Conservation (phyloP, 2,329 filamentous ascomycete species). For the Allantophomopsis lycopodina region DNA sequence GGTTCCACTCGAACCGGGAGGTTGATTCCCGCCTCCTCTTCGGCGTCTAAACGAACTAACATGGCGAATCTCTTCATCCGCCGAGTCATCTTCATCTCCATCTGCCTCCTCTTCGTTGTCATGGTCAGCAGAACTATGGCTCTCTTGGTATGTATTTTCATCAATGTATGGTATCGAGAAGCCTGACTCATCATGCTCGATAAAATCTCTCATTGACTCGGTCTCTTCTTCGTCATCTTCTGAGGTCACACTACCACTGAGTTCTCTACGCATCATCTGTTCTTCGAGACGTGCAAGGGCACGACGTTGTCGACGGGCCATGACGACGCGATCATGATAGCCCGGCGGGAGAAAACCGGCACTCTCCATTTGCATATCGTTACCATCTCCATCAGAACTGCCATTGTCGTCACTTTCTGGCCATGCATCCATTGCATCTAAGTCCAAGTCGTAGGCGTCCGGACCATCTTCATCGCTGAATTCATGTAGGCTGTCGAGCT, state of each 20-base stretch:
- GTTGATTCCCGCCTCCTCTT: too few species aligned
- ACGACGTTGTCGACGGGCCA: too few species aligned
- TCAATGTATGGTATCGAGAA: background rate
- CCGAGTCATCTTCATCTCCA: background rate
- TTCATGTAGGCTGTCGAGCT: conserved; percentile 27
- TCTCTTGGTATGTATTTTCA: background rate
- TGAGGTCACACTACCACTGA: background rate
- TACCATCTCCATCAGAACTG: conserved; percentile 4
- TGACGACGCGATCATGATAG: too few species aligned
- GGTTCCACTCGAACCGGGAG: too few species aligned
- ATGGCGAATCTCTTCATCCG: too few species aligned
- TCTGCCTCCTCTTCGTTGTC: background rate
- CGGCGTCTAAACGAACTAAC: too few species aligned
- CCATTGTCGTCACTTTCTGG: background rate
- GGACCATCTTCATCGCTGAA: conserved; percentile 24
- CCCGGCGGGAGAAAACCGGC: too few species aligned
- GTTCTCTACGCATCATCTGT: background rate
- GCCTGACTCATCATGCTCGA: conserved; percentile 2
- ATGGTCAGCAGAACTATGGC: background rate
- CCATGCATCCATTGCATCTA: conserved; percentile 11
- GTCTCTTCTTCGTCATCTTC: conserved; percentile 3
- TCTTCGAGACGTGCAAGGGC: background rate
- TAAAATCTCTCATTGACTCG: conserved; percentile 5
- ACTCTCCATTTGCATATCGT: conserved; percentile 3
- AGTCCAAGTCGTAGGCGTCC: conserved; percentile 16